Evolutionary conservation across 169 alveolate genomes (phyloP).

Genomic region (Babesia microti): DNA sequence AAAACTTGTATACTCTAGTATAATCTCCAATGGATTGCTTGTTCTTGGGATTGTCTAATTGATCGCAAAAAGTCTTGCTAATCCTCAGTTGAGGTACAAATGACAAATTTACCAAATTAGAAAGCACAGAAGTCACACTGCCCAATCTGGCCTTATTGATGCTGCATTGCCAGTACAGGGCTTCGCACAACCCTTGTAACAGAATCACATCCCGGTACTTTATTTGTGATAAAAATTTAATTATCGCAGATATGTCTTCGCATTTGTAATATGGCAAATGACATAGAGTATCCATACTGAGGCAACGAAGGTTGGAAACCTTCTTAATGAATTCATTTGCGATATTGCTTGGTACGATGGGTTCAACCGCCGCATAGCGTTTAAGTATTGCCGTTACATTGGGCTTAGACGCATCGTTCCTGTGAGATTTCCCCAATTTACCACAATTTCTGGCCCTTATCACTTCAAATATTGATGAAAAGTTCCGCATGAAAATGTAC

Average conservation of each 20-base stretch:
- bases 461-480: too few relatives aligned
- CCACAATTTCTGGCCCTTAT: slow-evolving; percentile 1
- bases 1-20: slow-evolving; percentile 21
- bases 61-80: slow-evolving; percentile 10
- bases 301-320: slow-evolving; percentile 6
- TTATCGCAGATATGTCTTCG: slow-evolving; percentile 21
- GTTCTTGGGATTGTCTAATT: slow-evolving; percentile 15
- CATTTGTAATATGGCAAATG: slow-evolving; percentile 15
- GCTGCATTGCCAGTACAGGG: slow-evolving; percentile 31
- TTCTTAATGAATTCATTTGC: too few relatives aligned
- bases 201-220: slow-evolving; percentile 32
- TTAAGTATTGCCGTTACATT: too few relatives aligned
- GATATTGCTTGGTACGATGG: too few relatives aligned
- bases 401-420: slow-evolving; percentile 2
- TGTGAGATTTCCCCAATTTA: background rate
- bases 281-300: slow-evolving; percentile 10
- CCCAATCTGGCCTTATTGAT: slow-evolving; percentile 13
- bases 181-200: slow-evolving; percentile 38
- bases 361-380: too few relatives aligned
- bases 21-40: slow-evolving; percentile 26
- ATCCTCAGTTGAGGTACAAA: slow-evolving; percentile 24
- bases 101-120: slow-evolving; percentile 1
- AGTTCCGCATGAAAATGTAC: too few relatives aligned
- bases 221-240: slow-evolving; percentile 16
- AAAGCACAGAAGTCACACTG: slow-evolving; percentile 14